These are phyloP conservation scores for Xylaria sp. DNA, from an alignment of 2,329 filamentous ascomycete genomes.

Conservation along the genomic window DNA sequence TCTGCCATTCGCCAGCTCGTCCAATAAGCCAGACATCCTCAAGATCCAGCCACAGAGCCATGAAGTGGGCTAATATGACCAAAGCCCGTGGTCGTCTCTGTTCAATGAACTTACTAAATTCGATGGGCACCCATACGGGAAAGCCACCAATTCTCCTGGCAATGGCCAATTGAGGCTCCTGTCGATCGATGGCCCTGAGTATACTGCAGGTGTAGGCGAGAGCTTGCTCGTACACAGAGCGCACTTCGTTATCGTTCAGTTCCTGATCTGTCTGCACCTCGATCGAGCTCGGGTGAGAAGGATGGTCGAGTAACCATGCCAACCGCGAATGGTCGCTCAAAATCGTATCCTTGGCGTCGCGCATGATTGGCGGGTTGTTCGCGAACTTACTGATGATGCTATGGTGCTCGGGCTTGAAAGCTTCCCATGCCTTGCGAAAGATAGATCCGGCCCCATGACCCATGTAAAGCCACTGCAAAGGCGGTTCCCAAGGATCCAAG, in stretches of 20 bases:
- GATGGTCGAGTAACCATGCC: constrained; percentile 34
- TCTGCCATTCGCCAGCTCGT: constrained; percentile 34
- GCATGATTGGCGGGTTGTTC: constrained; percentile 28
- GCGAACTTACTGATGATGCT: constrained; percentile 29
- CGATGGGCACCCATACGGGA: constrained; percentile 33
- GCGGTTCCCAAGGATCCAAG: constrained; percentile 35
- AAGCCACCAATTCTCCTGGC: constrained; percentile 35
- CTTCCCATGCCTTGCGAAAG: constrained; percentile 27
- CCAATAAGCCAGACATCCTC: constrained; percentile 36
- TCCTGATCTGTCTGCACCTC: constrained; percentile 29
- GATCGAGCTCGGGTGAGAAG: constrained; percentile 21
- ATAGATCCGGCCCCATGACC: constrained; percentile 34
- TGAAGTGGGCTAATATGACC: constrained; percentile 37
- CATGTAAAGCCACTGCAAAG: constrained; percentile 35
- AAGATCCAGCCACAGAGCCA: constrained; percentile 35
- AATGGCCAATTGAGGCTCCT: constrained; percentile 30
- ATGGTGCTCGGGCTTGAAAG: constrained; percentile 18
- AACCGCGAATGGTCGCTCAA: constrained; percentile 29
- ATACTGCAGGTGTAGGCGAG: constrained; percentile 35
- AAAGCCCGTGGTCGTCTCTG: constrained; percentile 35
- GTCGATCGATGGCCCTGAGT: constrained; percentile 26
- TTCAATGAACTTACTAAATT: constrained; percentile 33
- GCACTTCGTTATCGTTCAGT: constrained; percentile 28
- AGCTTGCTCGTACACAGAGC: constrained; percentile 30
- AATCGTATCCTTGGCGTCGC: constrained; percentile 31